Percentiles rank a stretch among this genome's conserved stretches.
Evolutionary conservation across 805 yeast genomes (phyloP).

Genomic region (Candida tallmaniae): DNA sequence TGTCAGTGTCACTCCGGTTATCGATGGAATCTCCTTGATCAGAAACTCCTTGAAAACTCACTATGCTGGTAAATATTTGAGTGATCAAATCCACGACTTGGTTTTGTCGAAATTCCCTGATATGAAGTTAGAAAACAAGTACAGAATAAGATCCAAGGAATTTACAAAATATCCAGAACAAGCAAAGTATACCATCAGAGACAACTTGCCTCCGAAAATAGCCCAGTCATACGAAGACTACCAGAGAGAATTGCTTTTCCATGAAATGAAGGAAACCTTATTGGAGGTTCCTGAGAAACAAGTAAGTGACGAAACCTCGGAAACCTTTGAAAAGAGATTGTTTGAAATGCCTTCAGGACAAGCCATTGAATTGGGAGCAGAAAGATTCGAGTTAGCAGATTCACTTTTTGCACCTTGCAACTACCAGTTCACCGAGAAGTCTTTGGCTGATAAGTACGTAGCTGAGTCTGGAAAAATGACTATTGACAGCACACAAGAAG

Average conservation of each 20-base stretch:
- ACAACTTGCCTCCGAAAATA: constrained; percentile 25
- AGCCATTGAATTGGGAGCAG: constrained; percentile 52
- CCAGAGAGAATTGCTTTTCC: constrained; percentile 51
- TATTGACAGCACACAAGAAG: constrained; percentile 48
- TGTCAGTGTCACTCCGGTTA: constrained; percentile 72
- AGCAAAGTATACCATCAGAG: constrained; percentile 17
- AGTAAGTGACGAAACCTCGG: constrained; percentile 15
- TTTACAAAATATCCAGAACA: constrained; percentile 29
- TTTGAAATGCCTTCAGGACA: constrained; percentile 81
- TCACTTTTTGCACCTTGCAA: constrained; percentile 62
- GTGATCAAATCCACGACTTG: constrained; percentile 46
- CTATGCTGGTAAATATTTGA: constrained; percentile 67
- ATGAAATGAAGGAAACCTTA: constrained; percentile 73
- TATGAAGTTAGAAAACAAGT: constrained; percentile 24
- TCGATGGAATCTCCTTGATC: constrained; percentile 73
- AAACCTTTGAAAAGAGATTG: constrained; percentile 30
- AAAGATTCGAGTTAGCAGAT: constrained; percentile 64
- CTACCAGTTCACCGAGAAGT: constrained; percentile 28
- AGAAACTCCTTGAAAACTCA: constrained; percentile 67
- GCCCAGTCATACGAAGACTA: constrained; percentile 51
- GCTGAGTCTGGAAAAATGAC: constrained; percentile 48
- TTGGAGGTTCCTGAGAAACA: constrained; percentile 49
- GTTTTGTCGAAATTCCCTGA: constrained; percentile 26
- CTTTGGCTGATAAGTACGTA: constrained; percentile 23
- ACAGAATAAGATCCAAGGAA: constrained; percentile 45